A percentile compares a stretch with the other conserved stretches of the same genome.
Evolutionary conservation across 768 basidiomycete genomes (phyloP).

Genomic region (Russula olivacea): DNA sequence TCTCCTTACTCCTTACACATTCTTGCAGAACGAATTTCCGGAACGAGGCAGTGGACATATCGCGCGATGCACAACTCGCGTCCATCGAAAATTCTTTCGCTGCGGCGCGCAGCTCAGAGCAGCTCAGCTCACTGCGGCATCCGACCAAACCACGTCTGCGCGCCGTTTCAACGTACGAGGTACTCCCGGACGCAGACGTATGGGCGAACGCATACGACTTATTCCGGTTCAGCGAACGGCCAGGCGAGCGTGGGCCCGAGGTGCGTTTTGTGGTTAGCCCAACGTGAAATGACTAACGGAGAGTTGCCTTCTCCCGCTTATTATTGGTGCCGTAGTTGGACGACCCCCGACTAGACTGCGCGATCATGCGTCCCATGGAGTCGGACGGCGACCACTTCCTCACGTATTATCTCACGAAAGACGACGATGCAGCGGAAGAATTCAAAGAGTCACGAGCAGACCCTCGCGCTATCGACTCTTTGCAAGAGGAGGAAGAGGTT

Average conservation of each 20-base stretch:
- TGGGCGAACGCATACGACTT: conserved; percentile 90
- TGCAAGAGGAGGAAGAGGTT: conserved; percentile 52
- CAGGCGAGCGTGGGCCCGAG: conserved; percentile 69
- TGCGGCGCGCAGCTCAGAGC: conserved; percentile 54
- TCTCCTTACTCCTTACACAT: not conserved
- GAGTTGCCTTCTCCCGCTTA: not conserved
- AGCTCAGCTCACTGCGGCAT: conserved; percentile 56
- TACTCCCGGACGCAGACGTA: conserved; percentile 78
- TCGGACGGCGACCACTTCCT: conserved; percentile 85
- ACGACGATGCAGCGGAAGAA: conserved; percentile 60
- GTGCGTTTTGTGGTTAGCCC: conserved; percentile 37
- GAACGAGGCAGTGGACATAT: conserved; percentile 55
- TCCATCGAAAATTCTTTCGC: conserved; percentile 76
- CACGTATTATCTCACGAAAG: conserved; percentile 74
- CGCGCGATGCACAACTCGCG: conserved; percentile 64
- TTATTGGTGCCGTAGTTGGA: conserved; percentile 42
- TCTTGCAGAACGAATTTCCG: conserved; percentile 39
- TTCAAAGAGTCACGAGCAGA: conserved; percentile 56
- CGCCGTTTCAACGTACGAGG: conserved; percentile 75
- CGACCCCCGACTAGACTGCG: conserved; percentile 79
- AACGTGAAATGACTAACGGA: not conserved
- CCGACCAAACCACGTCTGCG: conserved; percentile 72
- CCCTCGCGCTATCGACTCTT: conserved; percentile 37
- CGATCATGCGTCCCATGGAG: conserved; percentile 81
- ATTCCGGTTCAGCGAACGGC: conserved; percentile 79